Percentiles rank a stretch among this genome's conserved stretches.
These are phyloP conservation scores for Vachellia collinsii DNA, from an alignment of 306 rosid genomes.

Conservation along the genomic window DNA sequence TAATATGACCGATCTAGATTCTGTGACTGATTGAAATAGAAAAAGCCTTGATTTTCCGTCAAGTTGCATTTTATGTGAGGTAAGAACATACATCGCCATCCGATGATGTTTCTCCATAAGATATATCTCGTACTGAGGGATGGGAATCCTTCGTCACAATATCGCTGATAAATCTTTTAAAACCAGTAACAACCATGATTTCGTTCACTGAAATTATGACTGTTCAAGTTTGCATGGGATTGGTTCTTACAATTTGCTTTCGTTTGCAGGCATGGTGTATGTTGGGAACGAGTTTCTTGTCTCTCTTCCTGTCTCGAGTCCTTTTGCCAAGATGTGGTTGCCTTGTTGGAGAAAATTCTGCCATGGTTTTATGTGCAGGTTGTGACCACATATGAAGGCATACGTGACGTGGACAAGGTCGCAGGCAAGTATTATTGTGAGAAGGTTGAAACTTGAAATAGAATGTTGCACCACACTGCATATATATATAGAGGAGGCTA, in stretches of 20 bases:
- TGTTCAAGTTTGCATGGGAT: constrained; percentile 9
- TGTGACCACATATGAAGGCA: constrained; percentile 37
- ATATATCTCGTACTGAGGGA: neutral
- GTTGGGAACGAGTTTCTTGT: constrained; percentile 42
- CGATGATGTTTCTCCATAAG: constrained; percentile 26
- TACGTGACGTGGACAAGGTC: constrained; percentile 32
- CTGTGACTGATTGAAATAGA: neutral
- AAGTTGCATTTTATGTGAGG: neutral
- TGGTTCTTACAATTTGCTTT: constrained; percentile 33
- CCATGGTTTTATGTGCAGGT: constrained; percentile 27
- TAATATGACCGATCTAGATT: neutral
- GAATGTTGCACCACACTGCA: constrained; percentile 39
- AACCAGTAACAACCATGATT: constrained; percentile 18
- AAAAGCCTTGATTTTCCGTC: neutral
- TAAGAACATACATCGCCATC: neutral
- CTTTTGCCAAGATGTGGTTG: constrained; percentile 31
- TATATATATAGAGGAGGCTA: constrained; percentile 32
- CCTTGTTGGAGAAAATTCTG: constrained; percentile 35
- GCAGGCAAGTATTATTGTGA: constrained; percentile 26
- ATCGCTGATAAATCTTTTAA: neutral
- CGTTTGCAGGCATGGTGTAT: constrained; percentile 49
- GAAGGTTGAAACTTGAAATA: constrained; percentile 36
- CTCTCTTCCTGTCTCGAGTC: constrained; percentile 29
- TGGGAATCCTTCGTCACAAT: neutral
- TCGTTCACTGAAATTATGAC: constrained; percentile 27